Evolutionary conservation across 768 basidiomycete genomes (phyloP), one percentile per base, ranked within the genome.

Genomic region (Agrocybe pediades): DNA sequence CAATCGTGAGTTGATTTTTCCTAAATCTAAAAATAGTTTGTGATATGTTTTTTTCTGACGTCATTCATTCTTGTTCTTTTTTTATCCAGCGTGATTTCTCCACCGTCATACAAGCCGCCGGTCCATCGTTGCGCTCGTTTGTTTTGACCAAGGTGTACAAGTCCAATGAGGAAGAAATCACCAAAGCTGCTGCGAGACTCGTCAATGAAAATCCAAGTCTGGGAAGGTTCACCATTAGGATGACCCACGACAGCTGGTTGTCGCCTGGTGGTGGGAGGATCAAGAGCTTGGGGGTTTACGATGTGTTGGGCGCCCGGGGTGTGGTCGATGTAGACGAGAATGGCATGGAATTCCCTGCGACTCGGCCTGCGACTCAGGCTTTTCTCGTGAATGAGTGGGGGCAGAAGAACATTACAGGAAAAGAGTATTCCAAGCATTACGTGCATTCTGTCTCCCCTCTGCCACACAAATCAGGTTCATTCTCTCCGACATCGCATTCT

Each of bases 91-190:
- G 64, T 46, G 69, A 71, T 19, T 71, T 74, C 52, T 69, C 71
- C 21, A 53, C 57, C 4, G 66, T 68, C 2, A 62, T 70, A n/a
- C 60, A 61, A 26, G 47, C 41, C 24, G 54, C 51, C 13, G 30
- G 70, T 2, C 67, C 73, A 1, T 62, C 60, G 8, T 60, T 74
- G 20, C 62, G 65, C 41, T 71, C 70, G 0, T 74, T 75, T 43
- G 54, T 61, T 1, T 62, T 75, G 1, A 74, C 70, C 24, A 75
- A 74, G 53, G 61, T 72, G 23, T 65, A 70, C 59, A 71, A 71
- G 44, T 57, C 68, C 16, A 67, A 59, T 25, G 74, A 75, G 36
- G 72, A 73, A 39, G 70, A 73, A 20, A 67, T 71, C 59, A 60
- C 58, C 24, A 61, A 62, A 19, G 63, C 54, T 36, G 73, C 73